Conservation (phyloP, 1,284 basidiomycete species). For the Pascua guehoae region DNA sequence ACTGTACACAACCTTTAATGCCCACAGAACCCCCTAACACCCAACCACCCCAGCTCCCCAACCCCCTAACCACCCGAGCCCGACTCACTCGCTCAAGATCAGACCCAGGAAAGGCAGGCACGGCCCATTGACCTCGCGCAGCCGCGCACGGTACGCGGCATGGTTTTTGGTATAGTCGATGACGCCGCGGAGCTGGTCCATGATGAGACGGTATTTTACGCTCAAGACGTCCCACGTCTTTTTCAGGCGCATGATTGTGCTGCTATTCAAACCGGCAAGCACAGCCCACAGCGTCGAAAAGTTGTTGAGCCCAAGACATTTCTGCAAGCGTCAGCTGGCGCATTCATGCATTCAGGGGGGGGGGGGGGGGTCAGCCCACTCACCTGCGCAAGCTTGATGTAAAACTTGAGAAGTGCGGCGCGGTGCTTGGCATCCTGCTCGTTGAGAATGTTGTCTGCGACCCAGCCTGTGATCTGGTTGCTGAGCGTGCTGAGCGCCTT, state of each 20-base stretch:
- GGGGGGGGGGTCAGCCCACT: conserved; percentile 52
- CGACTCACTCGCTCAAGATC: conserved; percentile 53
- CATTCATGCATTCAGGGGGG: too few species aligned
- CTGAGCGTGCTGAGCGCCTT: conserved; percentile 86
- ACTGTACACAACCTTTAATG: too few species aligned
- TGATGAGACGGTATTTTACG: conserved; percentile 73
- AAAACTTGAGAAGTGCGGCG: conserved; percentile 77
- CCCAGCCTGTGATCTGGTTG: conserved; percentile 94
- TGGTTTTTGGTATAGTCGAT: conserved; percentile 73
- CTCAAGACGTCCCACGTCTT: conserved; percentile 88
- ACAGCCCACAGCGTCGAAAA: conserved; percentile 96
- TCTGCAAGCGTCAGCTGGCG: conserved; percentile 56
- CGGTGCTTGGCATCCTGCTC: conserved; percentile 84
- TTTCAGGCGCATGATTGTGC: conserved; percentile 86
- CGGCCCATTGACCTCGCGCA: conserved; percentile 77
- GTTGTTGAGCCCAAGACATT: conserved; percentile 84
- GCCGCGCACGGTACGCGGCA: conserved; percentile 72
- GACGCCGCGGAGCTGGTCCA: conserved; percentile 76
- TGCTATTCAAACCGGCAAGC: conserved; percentile 89
- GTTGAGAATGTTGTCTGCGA: conserved; percentile 79
- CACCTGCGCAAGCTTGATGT: conserved; percentile 90
- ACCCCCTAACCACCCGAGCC: too few species aligned
- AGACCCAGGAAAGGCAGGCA: conserved; percentile 86
- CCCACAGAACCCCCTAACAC: too few species aligned
- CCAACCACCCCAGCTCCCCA: too few species aligned